phyloP scores from a whole-genome alignment of 2,329 filamentous ascomycete species.

The Epicoccum nigrum region DNA sequence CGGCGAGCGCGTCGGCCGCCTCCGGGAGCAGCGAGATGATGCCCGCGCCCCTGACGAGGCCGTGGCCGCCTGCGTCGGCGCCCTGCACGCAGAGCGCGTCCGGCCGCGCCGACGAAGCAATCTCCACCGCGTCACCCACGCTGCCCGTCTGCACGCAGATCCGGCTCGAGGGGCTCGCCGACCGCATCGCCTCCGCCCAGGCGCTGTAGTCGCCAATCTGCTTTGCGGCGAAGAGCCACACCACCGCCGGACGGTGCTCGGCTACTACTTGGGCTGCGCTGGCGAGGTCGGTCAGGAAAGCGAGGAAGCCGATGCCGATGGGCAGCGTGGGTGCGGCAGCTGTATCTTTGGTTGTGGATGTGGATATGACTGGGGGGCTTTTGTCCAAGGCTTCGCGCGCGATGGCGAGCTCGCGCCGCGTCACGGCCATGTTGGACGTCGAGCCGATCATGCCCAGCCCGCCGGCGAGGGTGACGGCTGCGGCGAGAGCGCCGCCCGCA shows the following conservation, averaged over 20 bases:
- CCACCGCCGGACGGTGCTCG: constrained; percentile 61
- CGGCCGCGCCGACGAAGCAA: constrained; percentile 55
- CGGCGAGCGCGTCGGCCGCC: constrained; percentile 56
- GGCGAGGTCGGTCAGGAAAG: constrained; percentile 54
- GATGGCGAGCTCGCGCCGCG: constrained; percentile 38
- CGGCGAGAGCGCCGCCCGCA: constrained; percentile 60
- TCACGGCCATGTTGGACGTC: constrained; percentile 41
- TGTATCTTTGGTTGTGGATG: too few species aligned
- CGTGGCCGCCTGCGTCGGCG: constrained; percentile 69
- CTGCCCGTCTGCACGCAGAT: constrained; percentile 69
- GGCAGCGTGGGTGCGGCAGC: too few species aligned
- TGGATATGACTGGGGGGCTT: too few species aligned
- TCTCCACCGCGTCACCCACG: constrained; percentile 60
- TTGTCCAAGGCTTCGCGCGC: constrained; percentile 18
- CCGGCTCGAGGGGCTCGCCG: constrained; percentile 45
- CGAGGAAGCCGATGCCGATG: constrained; percentile 67
- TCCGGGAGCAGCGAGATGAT: constrained; percentile 66
- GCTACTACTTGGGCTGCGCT: constrained; percentile 58
- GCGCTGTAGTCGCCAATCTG: constrained; percentile 47
- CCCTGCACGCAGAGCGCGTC: constrained; percentile 70
- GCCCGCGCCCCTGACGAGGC: constrained; percentile 61
- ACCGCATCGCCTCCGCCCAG: constrained; percentile 45
- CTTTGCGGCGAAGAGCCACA: constrained; percentile 71
- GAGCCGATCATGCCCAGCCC: constrained; percentile 54
- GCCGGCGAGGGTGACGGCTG: constrained; percentile 63